Evolutionary conservation across 805 yeast genomes (phyloP).

Genomic region (Deakozyma indianensis): DNA sequence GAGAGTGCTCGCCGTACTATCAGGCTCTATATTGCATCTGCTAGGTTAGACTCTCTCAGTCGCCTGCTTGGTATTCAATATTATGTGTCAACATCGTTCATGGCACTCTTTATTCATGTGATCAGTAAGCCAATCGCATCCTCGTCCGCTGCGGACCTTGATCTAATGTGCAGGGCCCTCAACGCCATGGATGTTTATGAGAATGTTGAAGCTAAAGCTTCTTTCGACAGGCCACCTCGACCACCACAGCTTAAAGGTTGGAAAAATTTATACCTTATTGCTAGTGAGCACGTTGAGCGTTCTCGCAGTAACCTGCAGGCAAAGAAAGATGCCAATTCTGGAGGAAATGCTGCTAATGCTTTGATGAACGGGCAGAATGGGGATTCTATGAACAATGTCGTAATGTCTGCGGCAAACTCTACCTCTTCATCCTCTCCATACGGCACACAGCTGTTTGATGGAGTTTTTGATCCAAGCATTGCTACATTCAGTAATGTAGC

Average conservation of each 20-base stretch:
- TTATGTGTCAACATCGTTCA: background rate
- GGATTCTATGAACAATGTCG: background rate
- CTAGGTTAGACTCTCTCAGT: background rate
- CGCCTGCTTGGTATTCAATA: background rate
- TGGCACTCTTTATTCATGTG: slow-evolving; percentile 1
- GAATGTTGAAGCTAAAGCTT: too few relatives aligned
- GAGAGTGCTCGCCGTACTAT: background rate
- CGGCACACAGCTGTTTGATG: background rate
- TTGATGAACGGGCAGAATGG: background rate
- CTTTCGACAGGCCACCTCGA: background rate
- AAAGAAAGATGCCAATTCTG: background rate
- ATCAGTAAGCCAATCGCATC: background rate
- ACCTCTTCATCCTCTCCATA: background rate
- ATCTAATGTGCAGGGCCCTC: background rate
- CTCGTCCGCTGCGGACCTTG: background rate
- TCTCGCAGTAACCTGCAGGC: background rate
- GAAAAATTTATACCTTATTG: background rate
- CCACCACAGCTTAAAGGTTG: background rate
- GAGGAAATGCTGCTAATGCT: background rate
- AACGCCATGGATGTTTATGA: background rate
- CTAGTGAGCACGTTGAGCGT: background rate
- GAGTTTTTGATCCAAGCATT: background rate
- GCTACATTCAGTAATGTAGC: background rate
- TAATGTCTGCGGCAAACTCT: background rate
- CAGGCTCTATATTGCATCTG: background rate